Base-by-base conservation (phyloP, 2,329 filamentous ascomycete genomes). In the Hypoxylon sp. region DNA sequence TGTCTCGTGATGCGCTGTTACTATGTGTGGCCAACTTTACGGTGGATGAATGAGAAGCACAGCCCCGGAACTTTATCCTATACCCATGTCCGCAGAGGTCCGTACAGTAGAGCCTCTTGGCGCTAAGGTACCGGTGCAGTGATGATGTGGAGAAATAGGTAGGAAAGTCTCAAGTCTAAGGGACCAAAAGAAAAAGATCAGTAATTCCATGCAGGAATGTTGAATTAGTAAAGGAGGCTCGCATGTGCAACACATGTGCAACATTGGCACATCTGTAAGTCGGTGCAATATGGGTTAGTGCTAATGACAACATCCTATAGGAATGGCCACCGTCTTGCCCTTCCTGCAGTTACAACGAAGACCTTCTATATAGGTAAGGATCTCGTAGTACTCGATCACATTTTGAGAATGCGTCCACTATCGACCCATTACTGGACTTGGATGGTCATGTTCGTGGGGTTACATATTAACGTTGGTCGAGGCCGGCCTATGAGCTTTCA, bases 381-480 rank as follows among this genome's bases (percentile, higher is more conserved):
- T 33, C 57, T 24, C 11, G 47, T n/a, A 53, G 48, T 58, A 24
- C 26, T 47, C 37, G 22, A 58, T 63, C 35, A 50, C 50, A 47
- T 57, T 58, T 3, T 37, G n/a, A 52, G 46, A 31, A 61, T 63
- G 50, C 31, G 55, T 52, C 58, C 63, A 57, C 55, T 39, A 50
- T 63, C 54, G 63, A 65, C 56, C 59, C 59, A 67, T 39, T 39
- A 55, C 35, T 37, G 31, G 50, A 51, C 37, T 31, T 17, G 51
- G 54, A 47, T 35, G 58, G 54, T 58, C 57, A 55, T 65, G 33
- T 68, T 70, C 65, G 68, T 70, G 68, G 68, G 68, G 68, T 56
- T 70, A 58, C 65, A 68, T 68, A 65, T 48, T 44, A 52, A 50
- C 46, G 39, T 70, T 62, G 60, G 65, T 44, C 33, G 37, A 52